A percentile compares a stretch with the other conserved stretches of the same genome.
Evolutionary conservation across 2,329 filamentous ascomycete genomes (phyloP).

Genomic region (Diaporthe ilicicola): DNA sequence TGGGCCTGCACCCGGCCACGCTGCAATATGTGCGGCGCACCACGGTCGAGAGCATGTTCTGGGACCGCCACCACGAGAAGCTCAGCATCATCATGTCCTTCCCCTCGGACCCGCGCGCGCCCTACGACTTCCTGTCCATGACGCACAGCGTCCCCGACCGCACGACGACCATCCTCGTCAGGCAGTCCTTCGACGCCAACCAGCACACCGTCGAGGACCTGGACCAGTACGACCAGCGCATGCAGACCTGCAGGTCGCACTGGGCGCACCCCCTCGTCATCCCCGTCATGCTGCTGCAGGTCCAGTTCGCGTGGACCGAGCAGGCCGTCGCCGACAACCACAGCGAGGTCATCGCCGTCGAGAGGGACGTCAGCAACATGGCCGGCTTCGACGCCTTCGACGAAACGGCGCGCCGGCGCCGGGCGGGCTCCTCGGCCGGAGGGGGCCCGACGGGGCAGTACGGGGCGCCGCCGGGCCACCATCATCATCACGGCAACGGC

Average conservation of each 20-base stretch:
- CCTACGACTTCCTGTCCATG: constrained; percentile 58
- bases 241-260: constrained; percentile 53
- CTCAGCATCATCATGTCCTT: constrained; percentile 54
- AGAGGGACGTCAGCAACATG: constrained; percentile 53
- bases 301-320: constrained; percentile 55
- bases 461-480: constrained; percentile 29
- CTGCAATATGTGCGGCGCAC: constrained; percentile 49
- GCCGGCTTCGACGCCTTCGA: constrained; percentile 48
- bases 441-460: neutral
- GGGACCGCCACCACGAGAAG: constrained; percentile 48
- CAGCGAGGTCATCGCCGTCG: constrained; percentile 50
- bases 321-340: constrained; percentile 54
- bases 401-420: constrained; percentile 25
- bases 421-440: constrained; percentile 34
- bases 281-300: constrained; percentile 55
- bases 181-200: constrained; percentile 53
- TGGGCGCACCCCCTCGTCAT: constrained; percentile 57
- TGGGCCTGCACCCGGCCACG: constrained; percentile 50
- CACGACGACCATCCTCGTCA: constrained; percentile 51
- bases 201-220: constrained; percentile 52
- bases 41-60: constrained; percentile 51
- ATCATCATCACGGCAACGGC: neutral
- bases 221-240: constrained; percentile 55
- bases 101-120: constrained; percentile 52
- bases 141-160: constrained; percentile 51